Base-by-base conservation (phyloP, 345 rosid genomes). In the Mercurialis annua region DNA sequence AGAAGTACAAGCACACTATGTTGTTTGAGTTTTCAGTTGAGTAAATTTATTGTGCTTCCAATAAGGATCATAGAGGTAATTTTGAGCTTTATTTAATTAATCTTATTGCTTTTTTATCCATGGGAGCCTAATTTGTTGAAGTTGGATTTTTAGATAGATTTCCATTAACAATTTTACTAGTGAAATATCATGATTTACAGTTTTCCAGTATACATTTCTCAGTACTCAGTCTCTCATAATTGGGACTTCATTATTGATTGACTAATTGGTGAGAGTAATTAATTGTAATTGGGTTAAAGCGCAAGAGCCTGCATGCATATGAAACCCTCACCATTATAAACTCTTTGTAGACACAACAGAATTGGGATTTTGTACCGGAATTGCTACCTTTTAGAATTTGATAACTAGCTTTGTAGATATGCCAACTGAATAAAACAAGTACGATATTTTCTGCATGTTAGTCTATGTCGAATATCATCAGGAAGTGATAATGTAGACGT, bases 1-100 rank as follows among this genome's bases (percentile, higher is more conserved):
- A 84, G 71, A 85, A 80, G 77, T 90, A 90, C 73, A 67, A 62
- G 61, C 93, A 88, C 69, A 68, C 90, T 3, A 92, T 90, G 97
- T 65, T 90, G 64, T 92, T 78, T 34, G 93, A 84, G 80, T 90
- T 90, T 74, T 86, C 87, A 12, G 66, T 67, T 18, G 92, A 87
- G 72, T 82, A 56, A n/a, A 56, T 42, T 57, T 56, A 42, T 44
- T 44, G 30, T 6, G 48, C 30, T 52, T 49, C 17, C 11, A 0
- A n/a, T 7, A 5, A 29, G 34, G 40, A 66, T 11, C 12, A 36
- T 7, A 53, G 49, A 38, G 50, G 60, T 65, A 16, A 16, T 15
- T n/a, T 17, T 30, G 10, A 4, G 53, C 14, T 43, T 62, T 27
- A 27, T 6, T 26, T 44, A 30, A 59, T 59, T 38, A 6, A 15